Conservation (phyloP, 345 rosid species). For the Turnera subulata region DNA sequence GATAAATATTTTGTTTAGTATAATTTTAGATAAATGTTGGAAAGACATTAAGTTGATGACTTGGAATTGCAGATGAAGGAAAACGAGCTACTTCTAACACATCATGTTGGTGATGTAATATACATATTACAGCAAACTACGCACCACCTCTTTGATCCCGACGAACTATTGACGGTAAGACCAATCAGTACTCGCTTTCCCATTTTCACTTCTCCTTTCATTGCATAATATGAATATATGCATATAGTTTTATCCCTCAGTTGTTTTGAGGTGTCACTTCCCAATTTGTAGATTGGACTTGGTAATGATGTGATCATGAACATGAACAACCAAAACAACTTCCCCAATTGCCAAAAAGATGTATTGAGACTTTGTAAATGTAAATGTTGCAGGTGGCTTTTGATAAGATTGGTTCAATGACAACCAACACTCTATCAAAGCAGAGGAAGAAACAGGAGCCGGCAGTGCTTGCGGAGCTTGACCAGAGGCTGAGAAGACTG, state of each 20-base stretch:
- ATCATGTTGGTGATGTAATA: slow-evolving; percentile 93
- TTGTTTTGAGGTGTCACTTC: too few relatives aligned
- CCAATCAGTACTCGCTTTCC: not conserved
- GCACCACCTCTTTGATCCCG: slow-evolving; percentile 95
- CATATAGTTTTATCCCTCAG: too few relatives aligned
- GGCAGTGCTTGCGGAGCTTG: slow-evolving; percentile 97
- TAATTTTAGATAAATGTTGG: too few relatives aligned
- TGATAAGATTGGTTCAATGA: slow-evolving; percentile 86
- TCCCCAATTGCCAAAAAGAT: too few relatives aligned
- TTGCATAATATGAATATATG: not conserved
- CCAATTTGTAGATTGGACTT: too few relatives aligned
- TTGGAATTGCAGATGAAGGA: slow-evolving; percentile 92
- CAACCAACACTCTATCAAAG: slow-evolving; percentile 89
- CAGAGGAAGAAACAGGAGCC: slow-evolving; percentile 97
- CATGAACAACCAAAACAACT: too few relatives aligned
- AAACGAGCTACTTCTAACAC: slow-evolving; percentile 74
- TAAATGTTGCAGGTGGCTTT: slow-evolving; percentile 99
- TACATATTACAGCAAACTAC: slow-evolving; percentile 79
- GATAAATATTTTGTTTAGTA: too few relatives aligned
- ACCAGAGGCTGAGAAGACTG: slow-evolving; percentile 79
- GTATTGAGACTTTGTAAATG: not conserved
- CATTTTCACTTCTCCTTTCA: slow-evolving; percentile 2
- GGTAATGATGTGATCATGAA: too few relatives aligned
- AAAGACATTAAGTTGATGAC: too few relatives aligned
- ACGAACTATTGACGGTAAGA: slow-evolving; percentile 80